phyloP scores from a whole-genome alignment of 768 basidiomycete genomes.

The Pleurotus platypus region DNA sequence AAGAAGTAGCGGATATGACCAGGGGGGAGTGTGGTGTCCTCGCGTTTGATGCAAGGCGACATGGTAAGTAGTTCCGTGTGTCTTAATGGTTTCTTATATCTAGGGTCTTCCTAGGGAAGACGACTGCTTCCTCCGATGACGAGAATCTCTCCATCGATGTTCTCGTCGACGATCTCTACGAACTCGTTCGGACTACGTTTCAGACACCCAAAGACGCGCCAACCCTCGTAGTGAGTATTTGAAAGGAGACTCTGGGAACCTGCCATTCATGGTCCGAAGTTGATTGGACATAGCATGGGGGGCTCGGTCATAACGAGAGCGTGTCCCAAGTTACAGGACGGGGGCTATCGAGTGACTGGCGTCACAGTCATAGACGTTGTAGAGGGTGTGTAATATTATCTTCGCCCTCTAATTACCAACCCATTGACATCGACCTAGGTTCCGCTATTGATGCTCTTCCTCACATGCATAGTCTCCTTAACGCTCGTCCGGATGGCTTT shows the following conservation, averaged over 20 bases:
- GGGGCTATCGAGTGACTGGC: conserved; percentile 69
- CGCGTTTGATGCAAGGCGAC: conserved; percentile 78
- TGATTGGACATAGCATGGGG: conserved; percentile 96
- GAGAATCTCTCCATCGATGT: conserved; percentile 70
- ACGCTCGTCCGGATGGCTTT: conserved; percentile 84
- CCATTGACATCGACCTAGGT: conserved; percentile 41
- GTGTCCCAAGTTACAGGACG: conserved; percentile 61
- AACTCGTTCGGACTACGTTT: conserved; percentile 65
- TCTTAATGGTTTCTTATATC: not conserved
- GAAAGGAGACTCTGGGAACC: not conserved
- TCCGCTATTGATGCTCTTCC: conserved; percentile 92
- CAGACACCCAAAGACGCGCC: conserved; percentile 62
- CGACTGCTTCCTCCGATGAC: conserved; percentile 35
- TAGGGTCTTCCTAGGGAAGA: conserved; percentile 52
- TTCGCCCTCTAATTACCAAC: not conserved
- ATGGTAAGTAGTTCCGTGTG: conserved; percentile 54
- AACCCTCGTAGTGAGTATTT: conserved; percentile 60
- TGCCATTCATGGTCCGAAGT: conserved; percentile 31
- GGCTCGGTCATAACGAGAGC: conserved; percentile 82
- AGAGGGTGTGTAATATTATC: conserved; percentile 53
- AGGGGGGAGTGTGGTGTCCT: conserved; percentile 78
- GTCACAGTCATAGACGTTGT: conserved; percentile 86
- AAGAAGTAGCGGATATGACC: conserved; percentile 59
- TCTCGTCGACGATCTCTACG: conserved; percentile 72
- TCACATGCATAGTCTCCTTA: conserved; percentile 86